Evolutionary conservation across 2,329 filamentous ascomycete genomes (phyloP).

Genomic region (Biscogniauxia marginata): DNA sequence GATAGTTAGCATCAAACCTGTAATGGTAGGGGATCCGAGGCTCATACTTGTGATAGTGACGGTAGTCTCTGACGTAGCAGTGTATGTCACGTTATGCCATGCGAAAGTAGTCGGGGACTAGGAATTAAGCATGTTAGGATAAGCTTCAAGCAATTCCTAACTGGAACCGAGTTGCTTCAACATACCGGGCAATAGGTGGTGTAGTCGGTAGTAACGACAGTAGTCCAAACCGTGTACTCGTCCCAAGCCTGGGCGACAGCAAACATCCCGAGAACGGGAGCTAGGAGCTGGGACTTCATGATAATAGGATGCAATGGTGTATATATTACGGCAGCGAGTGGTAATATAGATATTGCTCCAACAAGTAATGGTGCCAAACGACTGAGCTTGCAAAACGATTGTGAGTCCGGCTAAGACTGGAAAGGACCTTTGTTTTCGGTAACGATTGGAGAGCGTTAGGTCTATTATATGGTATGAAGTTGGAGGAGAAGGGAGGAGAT

Average conservation of each 20-base stretch:
- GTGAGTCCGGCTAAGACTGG: slow-evolving; percentile 20
- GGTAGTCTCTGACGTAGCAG: slow-evolving; percentile 40
- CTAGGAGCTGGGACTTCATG: slow-evolving; percentile 36
- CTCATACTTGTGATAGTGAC: slow-evolving; percentile 46
- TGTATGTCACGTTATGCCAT: slow-evolving; percentile 43
- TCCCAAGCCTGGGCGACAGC: slow-evolving; percentile 27
- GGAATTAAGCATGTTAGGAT: slow-evolving; percentile 5
- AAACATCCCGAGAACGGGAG: slow-evolving; percentile 31
- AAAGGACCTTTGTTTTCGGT: slow-evolving; percentile 12
- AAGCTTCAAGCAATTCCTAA: neutral
- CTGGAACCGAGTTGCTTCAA: slow-evolving; percentile 8
- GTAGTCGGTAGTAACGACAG: slow-evolving; percentile 40
- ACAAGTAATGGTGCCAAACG: slow-evolving; percentile 18
- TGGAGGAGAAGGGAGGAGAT: slow-evolving; percentile 3
- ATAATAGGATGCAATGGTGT: slow-evolving; percentile 19
- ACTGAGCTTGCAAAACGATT: slow-evolving; percentile 21
- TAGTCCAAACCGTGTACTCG: slow-evolving; percentile 33
- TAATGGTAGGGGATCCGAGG: neutral
- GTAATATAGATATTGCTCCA: slow-evolving; percentile 17
- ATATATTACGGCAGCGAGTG: slow-evolving; percentile 22
- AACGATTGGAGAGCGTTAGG: slow-evolving; percentile 14
- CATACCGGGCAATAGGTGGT: slow-evolving; percentile 46
- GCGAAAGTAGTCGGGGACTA: slow-evolving; percentile 39
- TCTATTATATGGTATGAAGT: slow-evolving; percentile 11
- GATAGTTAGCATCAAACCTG: slow-evolving; percentile 24